Conservation (phyloP, 73 alveolate genomes). For the Paramecium octaurelia region DNA sequence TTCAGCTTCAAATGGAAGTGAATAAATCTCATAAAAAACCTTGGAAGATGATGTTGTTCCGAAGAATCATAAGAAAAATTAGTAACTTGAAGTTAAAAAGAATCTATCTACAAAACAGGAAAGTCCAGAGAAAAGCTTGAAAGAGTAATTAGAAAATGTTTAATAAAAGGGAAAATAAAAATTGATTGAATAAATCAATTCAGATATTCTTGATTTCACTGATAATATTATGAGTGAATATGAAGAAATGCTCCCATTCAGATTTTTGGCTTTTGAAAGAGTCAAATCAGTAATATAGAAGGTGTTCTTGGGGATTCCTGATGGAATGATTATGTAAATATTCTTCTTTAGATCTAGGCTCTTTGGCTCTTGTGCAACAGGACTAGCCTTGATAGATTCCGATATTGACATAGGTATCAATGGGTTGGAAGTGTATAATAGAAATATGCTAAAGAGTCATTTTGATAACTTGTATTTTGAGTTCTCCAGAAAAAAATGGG, state of each 20-base stretch:
- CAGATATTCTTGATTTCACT: not conserved
- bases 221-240: conserved; percentile 1
- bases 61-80: not conserved
- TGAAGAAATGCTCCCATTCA: not conserved
- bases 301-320: not conserved
- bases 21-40: not conserved
- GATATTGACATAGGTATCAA: conserved; percentile 54
- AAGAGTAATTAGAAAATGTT: not conserved
- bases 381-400: conserved; percentile 44
- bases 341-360: not conserved
- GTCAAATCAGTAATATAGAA: not conserved
- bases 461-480: not conserved
- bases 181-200: not conserved
- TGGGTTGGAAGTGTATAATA: conserved; percentile 48
- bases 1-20: not conserved
- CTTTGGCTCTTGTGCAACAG: conserved; percentile 60
- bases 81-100: not conserved
- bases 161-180: not conserved
- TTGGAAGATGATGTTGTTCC: not conserved
- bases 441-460: not conserved
- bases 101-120: not conserved
- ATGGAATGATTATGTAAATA: not conserved
- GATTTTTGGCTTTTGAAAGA: conserved; percentile 27
- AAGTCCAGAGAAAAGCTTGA: not conserved
- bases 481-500: not conserved